Conservation (phyloP, 2,329 filamentous ascomycete species). For the Neurospora sp. region DNA sequence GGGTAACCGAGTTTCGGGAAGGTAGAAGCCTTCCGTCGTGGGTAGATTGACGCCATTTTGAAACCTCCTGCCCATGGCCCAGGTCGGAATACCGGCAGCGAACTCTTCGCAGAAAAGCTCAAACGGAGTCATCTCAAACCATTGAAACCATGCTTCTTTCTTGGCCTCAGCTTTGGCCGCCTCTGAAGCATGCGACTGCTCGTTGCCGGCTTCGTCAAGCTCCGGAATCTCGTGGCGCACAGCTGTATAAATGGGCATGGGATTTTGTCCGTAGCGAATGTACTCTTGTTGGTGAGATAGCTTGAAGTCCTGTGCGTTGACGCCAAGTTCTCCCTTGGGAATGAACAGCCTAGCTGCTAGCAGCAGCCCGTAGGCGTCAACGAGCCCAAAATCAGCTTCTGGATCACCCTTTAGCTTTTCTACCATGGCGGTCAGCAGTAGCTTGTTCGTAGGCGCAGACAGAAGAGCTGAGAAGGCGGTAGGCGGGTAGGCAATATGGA, state of each 20-base stretch:
- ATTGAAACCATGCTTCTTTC: slow-evolving; percentile 86
- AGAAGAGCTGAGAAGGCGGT: slow-evolving; percentile 70
- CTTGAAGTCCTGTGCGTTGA: slow-evolving; percentile 75
- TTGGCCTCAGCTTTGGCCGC: slow-evolving; percentile 41
- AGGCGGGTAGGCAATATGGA: slow-evolving; percentile 90
- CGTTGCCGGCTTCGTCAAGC: slow-evolving; percentile 33
- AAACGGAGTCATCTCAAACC: slow-evolving; percentile 93
- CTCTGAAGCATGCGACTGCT: slow-evolving; percentile 29
- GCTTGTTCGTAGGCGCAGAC: slow-evolving; percentile 88
- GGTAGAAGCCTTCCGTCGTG: slow-evolving; percentile 53
- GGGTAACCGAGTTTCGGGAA: slow-evolving; percentile 77
- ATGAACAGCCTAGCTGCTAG: slow-evolving; percentile 78
- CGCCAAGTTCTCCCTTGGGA: slow-evolving; percentile 69
- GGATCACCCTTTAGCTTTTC: slow-evolving; percentile 84
- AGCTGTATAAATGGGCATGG: slow-evolving; percentile 89
- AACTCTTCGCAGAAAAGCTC: slow-evolving; percentile 95
- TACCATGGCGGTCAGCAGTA: slow-evolving; percentile 74
- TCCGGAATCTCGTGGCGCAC: slow-evolving; percentile 91
- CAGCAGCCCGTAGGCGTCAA: slow-evolving; percentile 85
- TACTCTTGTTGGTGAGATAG: slow-evolving; percentile 76
- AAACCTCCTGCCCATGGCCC: slow-evolving; percentile 82
- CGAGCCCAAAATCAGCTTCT: slow-evolving; percentile 73
- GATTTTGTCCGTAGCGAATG: slow-evolving; percentile 67
- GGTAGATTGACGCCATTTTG: slow-evolving; percentile 57
- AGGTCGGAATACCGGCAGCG: slow-evolving; percentile 83